Base-by-base conservation (phyloP, 306 rosid genomes). In the Vicia sativa region DNA sequence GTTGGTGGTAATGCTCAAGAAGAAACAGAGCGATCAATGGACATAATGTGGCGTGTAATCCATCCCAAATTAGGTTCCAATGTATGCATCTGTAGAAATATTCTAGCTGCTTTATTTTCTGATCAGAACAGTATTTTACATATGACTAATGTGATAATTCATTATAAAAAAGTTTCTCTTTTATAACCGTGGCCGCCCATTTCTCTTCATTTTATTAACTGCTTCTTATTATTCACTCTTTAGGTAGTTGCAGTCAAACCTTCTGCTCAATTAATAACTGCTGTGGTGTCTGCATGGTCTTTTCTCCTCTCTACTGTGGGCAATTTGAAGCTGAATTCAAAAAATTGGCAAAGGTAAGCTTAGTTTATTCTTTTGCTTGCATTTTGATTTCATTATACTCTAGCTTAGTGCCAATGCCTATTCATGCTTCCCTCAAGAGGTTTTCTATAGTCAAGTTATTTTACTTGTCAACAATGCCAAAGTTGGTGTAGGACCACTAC, bases 41-140 rank as follows among this genome's bases (percentile, higher is more conserved):
- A 90, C 68, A 74, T 80, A 46, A 86, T 90, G 97, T 90, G 99
- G 99, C 97, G 89, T 78, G 85, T 90, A 44, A 87, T 90, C 79
- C 89, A 86, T 77, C 97, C 97, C 43, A 93, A 90, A 62, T 76
- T 80, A 70, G 85, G 84, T 50, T 77, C 95, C 63, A 90, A 93
- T 72, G 99, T 93, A 74, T 35, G 83, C 58, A 26, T 65, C 43
- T 67, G 26, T 61, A 60, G 13, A 44, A 68, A 64, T 19, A 1
- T 25, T 37, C 19, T 25, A 16, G 12, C 60, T 64, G 21, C 6
- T 50, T 66, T 23, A 31, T 73, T 7, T 56, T 14, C 42, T 68
- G n/a, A 64, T 62, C 21, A 60, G n/a, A 58, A 38, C n/a, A 60
- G 13, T 39, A 0, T 73, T 45, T 57, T 68, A 12, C 46, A 42